phyloP scores from a whole-genome alignment of 176 grass and related monocot genomes.

The Phragmites australis region DNA sequence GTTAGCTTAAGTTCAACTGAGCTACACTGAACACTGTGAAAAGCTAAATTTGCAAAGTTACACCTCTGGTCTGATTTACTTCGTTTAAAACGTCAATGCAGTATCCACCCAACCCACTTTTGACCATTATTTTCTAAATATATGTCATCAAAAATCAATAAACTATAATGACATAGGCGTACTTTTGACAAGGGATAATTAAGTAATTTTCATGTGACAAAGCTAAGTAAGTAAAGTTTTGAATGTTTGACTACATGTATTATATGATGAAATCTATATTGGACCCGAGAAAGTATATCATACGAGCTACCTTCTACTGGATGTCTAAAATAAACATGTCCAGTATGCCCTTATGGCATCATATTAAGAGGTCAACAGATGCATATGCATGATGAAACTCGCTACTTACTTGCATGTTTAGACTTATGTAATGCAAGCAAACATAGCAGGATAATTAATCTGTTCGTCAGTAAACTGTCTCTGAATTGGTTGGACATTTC shows the following conservation, averaged over 20 bases:
- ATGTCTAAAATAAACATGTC: constrained; percentile 12
- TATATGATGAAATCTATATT: not conserved
- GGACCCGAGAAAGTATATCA: not conserved
- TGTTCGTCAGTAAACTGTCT: not conserved
- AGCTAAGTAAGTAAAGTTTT: not conserved
- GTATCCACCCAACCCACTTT: not conserved
- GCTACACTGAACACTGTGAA: constrained; percentile 1
- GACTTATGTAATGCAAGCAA: constrained; percentile 25
- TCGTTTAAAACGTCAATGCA: not conserved
- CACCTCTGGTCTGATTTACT: not conserved
- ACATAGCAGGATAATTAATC: not conserved
- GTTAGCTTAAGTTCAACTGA: constrained; percentile 12
- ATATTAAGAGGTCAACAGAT: constrained; percentile 22
- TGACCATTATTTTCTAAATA: not conserved
- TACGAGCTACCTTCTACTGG: not conserved
- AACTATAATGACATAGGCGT: not conserved
- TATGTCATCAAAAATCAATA: not conserved
- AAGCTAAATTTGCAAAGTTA: not conserved
- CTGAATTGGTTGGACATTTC: not conserved
- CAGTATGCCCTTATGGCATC: not conserved
- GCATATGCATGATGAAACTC: constrained; percentile 18
- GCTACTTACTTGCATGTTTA: not conserved
- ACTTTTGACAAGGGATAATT: not conserved
- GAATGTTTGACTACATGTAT: not conserved
- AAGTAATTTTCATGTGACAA: not conserved